Conservation (phyloP, 345 rosid species). For the Citrus sp. region DNA sequence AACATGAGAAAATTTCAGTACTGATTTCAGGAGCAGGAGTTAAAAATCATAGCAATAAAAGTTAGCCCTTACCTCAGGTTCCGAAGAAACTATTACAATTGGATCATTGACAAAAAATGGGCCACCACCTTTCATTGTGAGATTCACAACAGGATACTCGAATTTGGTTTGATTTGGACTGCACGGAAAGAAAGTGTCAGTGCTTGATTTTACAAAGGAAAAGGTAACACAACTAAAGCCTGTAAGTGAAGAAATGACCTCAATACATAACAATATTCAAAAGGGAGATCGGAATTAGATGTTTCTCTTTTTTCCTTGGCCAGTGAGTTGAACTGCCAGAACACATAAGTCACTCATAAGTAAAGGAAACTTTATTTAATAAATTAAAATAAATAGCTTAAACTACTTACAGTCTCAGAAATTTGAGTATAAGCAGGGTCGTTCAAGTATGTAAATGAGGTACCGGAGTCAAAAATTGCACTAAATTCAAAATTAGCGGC, state of each 20-base stretch:
- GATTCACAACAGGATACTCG: conserved; percentile 43
- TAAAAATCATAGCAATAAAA: background rate
- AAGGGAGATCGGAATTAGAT: conserved; percentile 43
- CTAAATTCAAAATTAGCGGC: conserved; percentile 46
- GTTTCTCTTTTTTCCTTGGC: conserved; percentile 50
- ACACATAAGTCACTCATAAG: conserved; percentile 1
- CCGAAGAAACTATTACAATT: conserved; percentile 20
- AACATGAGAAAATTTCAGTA: conserved; percentile 14
- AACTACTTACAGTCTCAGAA: conserved; percentile 59
- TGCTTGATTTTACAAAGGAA: background rate
- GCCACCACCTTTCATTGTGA: conserved; percentile 82
- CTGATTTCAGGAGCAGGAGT: background rate
- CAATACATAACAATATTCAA: conserved; percentile 73
- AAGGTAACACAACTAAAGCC: conserved; percentile 1
- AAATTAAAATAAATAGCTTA: background rate
- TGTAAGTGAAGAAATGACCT: conserved; percentile 38
- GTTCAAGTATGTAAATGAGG: conserved; percentile 87
- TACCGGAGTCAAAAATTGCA: conserved; percentile 93
- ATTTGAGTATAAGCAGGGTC: conserved; percentile 66
- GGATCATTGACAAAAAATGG: conserved; percentile 51
- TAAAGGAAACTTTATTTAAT: background rate
- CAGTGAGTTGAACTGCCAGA: conserved; percentile 61
- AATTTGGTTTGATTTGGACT: conserved; percentile 41
- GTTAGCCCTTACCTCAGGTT: conserved; percentile 39
- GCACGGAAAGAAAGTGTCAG: conserved; percentile 11